Percentiles rank a stretch among this genome's conserved stretches.
These are phyloP conservation scores for Corymbia calophylla DNA, from an alignment of 441 rosid species.

Conservation along the genomic window DNA sequence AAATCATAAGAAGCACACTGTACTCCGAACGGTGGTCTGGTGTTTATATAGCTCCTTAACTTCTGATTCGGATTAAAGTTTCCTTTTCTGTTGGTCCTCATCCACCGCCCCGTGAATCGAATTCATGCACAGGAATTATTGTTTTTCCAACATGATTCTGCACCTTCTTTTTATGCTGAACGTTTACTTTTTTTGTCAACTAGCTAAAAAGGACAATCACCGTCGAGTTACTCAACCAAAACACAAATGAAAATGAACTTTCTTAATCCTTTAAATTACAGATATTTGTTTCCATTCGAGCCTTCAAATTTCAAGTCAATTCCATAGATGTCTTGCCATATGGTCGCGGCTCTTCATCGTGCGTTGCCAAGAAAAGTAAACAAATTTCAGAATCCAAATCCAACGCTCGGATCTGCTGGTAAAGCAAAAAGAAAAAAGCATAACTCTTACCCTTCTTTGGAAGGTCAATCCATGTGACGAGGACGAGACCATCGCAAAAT, in stretches of 20 bases:
- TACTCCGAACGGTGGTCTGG: background rate
- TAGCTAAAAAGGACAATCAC: background rate
- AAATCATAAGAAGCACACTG: background rate
- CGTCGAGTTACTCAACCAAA: background rate
- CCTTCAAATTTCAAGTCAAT: background rate
- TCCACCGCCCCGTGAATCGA: background rate
- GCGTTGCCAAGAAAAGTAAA: background rate
- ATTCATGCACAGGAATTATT: background rate
- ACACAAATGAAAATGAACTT: background rate
- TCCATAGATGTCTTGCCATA: background rate
- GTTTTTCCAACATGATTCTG: background rate
- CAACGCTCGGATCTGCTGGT: background rate
- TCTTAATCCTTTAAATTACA: background rate
- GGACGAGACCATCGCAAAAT: background rate
- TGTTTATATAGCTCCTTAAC: background rate
- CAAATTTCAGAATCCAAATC: background rate
- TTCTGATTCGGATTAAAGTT: background rate
- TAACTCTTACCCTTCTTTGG: background rate
- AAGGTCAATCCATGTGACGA: background rate
- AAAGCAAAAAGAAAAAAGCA: background rate
- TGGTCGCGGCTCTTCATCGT: background rate
- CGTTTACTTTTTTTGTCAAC: background rate
- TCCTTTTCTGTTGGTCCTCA: background rate
- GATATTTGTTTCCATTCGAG: background rate
- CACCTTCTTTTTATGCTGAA: background rate